Conservation (phyloP, 805 yeast species). For the Ogataea trehaloabstinens region DNA sequence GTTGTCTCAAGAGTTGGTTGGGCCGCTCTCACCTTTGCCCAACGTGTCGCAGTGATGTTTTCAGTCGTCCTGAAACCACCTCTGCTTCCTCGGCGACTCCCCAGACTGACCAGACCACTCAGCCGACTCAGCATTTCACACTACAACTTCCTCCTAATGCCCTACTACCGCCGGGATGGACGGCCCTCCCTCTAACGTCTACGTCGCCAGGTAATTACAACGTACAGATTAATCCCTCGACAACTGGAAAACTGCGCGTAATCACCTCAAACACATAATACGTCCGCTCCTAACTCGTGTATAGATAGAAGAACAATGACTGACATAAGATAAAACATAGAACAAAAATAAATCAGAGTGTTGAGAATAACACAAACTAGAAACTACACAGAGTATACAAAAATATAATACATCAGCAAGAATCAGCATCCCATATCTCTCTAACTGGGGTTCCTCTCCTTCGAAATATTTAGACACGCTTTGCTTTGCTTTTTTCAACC, state of each 20-base stretch:
- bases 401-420: conserved; percentile 19
- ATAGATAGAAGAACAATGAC: too few species aligned
- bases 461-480: conserved; percentile 18
- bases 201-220: background rate
- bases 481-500: conserved; percentile 57
- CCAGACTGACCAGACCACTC: too few species aligned
- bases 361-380: background rate
- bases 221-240: background rate
- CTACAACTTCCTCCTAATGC: background rate
- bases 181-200: conserved; percentile 1
- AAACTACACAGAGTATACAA: conserved; percentile 15
- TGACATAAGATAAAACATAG: too few species aligned
- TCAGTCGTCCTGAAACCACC: conserved; percentile 21
- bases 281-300: too few species aligned
- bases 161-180: conserved; percentile 3
- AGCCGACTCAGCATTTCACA: background rate
- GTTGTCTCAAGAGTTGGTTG: conserved; percentile 90
- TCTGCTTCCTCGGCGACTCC: background rate
- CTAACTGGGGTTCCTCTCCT: too few species aligned
- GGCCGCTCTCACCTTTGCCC: conserved; percentile 94
- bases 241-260: conserved; percentile 1
- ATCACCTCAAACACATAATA: too few species aligned
- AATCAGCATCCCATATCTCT: too few species aligned
- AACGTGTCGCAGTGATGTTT: conserved; percentile 75
- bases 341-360: background rate